A percentile compares a stretch with the other conserved stretches of the same genome.
phyloP scores from a whole-genome alignment of 2,329 filamentous ascomycete genomes.

The Colletotrichum lupini region DNA sequence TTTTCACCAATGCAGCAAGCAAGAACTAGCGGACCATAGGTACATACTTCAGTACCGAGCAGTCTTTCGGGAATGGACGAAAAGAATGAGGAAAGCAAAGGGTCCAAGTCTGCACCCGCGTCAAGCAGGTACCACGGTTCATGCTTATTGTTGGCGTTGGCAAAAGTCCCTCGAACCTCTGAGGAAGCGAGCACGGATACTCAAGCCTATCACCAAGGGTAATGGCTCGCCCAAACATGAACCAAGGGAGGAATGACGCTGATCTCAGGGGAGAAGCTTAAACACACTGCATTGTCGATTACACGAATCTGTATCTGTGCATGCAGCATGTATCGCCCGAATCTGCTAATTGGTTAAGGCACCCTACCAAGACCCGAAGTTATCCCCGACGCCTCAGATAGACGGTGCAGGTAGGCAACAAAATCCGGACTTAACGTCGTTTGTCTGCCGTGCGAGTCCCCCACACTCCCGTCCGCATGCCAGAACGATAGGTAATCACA shows the following conservation, averaged over 20 bases:
- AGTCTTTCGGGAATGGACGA: neutral
- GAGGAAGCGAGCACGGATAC: neutral
- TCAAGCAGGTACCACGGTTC: neutral
- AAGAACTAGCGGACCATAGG: neutral
- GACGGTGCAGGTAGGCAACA: neutral
- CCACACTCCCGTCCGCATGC: neutral
- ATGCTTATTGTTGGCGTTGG: neutral
- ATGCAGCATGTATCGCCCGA: neutral
- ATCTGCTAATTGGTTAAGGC: neutral
- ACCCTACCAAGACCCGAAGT: neutral
- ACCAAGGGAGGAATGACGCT: neutral
- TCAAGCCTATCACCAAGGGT: neutral
- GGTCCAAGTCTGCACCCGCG: neutral
- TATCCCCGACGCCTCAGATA: neutral
- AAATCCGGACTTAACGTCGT: neutral
- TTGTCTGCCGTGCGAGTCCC: slow-evolving; percentile 2
- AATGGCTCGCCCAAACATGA: neutral
- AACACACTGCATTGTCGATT: neutral
- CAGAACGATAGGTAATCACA: neutral
- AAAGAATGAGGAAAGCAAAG: neutral
- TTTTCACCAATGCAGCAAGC: neutral
- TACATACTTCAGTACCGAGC: neutral
- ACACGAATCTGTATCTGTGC: neutral
- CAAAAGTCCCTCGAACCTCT: neutral
- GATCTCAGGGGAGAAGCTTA: neutral